These are phyloP conservation scores for Arachis monticola DNA, from an alignment of 331 rosid species.

Conservation along the genomic window DNA sequence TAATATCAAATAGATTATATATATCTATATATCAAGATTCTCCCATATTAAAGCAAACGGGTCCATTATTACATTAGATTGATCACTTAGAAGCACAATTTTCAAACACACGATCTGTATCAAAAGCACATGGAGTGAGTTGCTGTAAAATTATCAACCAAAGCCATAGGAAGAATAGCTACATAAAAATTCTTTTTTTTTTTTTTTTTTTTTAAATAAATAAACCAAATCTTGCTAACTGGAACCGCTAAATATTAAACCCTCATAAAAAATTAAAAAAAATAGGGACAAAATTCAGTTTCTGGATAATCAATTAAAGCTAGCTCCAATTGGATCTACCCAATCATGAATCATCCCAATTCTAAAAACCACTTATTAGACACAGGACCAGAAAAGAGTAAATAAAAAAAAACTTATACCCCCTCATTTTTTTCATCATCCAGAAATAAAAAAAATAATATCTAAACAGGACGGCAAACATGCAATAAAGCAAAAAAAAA, in stretches of 20 bases:
- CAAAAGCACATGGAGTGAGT: not conserved
- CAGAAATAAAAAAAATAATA: not conserved
- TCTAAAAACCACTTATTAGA: constrained; percentile 11
- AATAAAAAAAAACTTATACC: not conserved
- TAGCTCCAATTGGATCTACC: constrained; percentile 38
- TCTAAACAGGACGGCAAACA: not conserved
- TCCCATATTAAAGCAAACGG: not conserved
- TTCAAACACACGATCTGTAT: not conserved
- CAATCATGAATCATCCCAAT: constrained; percentile 6
- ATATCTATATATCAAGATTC: constrained; percentile 21
- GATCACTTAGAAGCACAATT: constrained; percentile 3
- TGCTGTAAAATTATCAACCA: not conserved
- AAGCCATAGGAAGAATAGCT: not conserved
- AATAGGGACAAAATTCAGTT: not conserved
- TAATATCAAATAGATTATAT: not conserved
- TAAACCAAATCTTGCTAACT: not conserved
- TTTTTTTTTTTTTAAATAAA: not conserved
- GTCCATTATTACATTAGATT: not conserved
- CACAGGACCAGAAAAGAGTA: not conserved
- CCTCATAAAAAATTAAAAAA: not conserved
- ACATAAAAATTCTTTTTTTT: not conserved
- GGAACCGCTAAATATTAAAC: not conserved
- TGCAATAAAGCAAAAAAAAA: not conserved
- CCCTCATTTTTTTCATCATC: not conserved
- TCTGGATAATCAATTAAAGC: constrained; percentile 25